Evolutionary conservation across 2,329 filamentous ascomycete species (phyloP), one percentile per base, ranked within the genome.

Genomic region (Cladosporium phlei): DNA sequence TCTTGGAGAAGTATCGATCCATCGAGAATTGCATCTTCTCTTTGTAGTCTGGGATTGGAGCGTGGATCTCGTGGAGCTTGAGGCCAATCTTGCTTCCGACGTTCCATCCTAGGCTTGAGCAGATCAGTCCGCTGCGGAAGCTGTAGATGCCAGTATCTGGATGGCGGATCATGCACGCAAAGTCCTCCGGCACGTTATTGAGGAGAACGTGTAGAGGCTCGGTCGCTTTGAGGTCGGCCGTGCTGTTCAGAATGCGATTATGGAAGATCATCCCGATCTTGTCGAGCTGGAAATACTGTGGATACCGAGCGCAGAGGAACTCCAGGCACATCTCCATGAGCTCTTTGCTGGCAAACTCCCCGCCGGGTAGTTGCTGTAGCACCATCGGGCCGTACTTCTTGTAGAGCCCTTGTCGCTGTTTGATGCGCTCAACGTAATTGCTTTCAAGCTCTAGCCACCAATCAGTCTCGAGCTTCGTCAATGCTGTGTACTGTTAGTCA

Each of bases 371-470:
- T 24, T 74, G 73, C 47, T 84, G 76, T 1, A 93, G 73, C 2
- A 94, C 80, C 3, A 71, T 67, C 8, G 73, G 72, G 2, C 84
- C 80, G 53, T 91, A 73, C 48, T 82, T 69, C 9, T 68, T 69
- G 59, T 82, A 85, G 0, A 94, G 73, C 0, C 67, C 69, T 58
- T 81, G 76, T 14, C 88, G 83, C 60, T 90, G 80, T 4, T 74
- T 72, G 53, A 95, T 82, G 17, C 84, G 79, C 1, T 73, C 58
- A 35, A 67, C 69, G 62, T 95, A 95, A 3, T 79, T 85, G 39
- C 72, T 82, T 55, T 93, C 87, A 2, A 95, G 74, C 66, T 95
- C 88, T n/a, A 95, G 71, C 88, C 88, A 95, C 79, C 84, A 95
- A 61, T 94, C 83, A 0, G 81, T 70, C 52, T 95, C 86, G 64